Base-by-base conservation (phyloP, 1,139 yeast genomes). In the Yamadazyma diddensiae region DNA sequence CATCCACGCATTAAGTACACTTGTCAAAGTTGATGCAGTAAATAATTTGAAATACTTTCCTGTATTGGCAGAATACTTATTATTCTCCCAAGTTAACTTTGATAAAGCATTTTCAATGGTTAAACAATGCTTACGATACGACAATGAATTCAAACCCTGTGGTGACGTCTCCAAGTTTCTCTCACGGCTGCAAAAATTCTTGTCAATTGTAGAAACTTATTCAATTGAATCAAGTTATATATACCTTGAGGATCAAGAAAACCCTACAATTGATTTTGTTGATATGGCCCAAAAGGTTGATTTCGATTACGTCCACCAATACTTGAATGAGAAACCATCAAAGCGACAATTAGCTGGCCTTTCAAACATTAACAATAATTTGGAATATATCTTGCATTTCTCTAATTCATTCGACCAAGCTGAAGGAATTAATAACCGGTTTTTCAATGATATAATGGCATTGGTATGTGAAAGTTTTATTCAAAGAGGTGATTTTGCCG, bases 81-180 rank as follows among this genome's bases (percentile, higher is more conserved):
- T 73, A 30, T 78, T 63, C 48, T 71, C 76, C 8, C 66, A 74
- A 28, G 61, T 63, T 26, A 79, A 79, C 38, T 71, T 67, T 42
- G 72, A 69, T 14, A 62, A 62, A 26, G 73, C 85, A 0, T 57
- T 71, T 45, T 65, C 58, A 38, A 62, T 66, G 20, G 62, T 78
- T 24, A 73, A 79, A 41, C 68, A 68, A 41, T 85, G 95, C 51
- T 61, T 85, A 33, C 74, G 82, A 42, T 73, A 72, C 29, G 85
- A 86, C 52, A 82, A 84, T 47, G 95, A 83, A 36, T 70, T 65
- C 42, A 60, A 62, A 27, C 53, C 50, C 4, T 83, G 94, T 54
- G 76, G 78, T 19, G 55, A 50, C 16, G 47, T 64, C 20, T 69
- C 82, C 6, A 74, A 77, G 43, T 59, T 71, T 28, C 59, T 52